These are phyloP conservation scores for Lotus japonicus DNA, from an alignment of 306 rosid genomes.

Conservation along the genomic window DNA sequence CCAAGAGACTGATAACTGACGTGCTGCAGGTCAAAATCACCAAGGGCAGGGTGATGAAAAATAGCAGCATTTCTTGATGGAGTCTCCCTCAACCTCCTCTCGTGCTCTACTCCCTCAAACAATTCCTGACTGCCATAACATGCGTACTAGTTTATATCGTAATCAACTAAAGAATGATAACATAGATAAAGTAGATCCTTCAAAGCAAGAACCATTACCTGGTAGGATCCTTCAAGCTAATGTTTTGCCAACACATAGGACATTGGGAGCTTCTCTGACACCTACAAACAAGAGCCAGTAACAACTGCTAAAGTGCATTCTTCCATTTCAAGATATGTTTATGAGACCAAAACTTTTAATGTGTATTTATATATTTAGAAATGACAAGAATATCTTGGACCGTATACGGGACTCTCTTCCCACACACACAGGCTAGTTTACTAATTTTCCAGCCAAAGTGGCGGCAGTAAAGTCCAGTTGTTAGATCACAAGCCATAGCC, in stretches of 20 bases:
- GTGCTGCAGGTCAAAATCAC: slow-evolving; percentile 58
- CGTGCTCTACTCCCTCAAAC: slow-evolving; percentile 73
- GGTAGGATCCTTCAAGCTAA: slow-evolving; percentile 73
- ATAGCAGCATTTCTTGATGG: slow-evolving; percentile 57
- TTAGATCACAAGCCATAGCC: neutral
- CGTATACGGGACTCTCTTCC: neutral
- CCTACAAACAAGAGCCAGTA: slow-evolving; percentile 39
- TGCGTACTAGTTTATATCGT: slow-evolving; percentile 10
- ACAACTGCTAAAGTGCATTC: neutral
- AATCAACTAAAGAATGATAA: neutral
- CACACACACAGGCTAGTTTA: neutral
- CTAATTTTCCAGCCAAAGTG: neutral
- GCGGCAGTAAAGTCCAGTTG: neutral
- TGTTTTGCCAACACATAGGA: slow-evolving; percentile 93
- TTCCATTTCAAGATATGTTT: neutral
- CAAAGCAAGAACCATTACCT: slow-evolving; percentile 43
- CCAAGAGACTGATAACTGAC: slow-evolving; percentile 35
- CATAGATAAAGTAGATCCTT: neutral
- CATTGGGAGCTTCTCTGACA: slow-evolving; percentile 95
- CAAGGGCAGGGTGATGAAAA: slow-evolving; percentile 61
- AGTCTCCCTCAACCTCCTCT: slow-evolving; percentile 53
- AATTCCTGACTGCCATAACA: slow-evolving; percentile 73
- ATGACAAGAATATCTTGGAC: slow-evolving; percentile 1
- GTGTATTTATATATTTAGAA: neutral
- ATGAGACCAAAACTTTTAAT: neutral